Conservation (phyloP, 2,329 filamentous ascomycete species). For the Zasmidium cellare region DNA sequence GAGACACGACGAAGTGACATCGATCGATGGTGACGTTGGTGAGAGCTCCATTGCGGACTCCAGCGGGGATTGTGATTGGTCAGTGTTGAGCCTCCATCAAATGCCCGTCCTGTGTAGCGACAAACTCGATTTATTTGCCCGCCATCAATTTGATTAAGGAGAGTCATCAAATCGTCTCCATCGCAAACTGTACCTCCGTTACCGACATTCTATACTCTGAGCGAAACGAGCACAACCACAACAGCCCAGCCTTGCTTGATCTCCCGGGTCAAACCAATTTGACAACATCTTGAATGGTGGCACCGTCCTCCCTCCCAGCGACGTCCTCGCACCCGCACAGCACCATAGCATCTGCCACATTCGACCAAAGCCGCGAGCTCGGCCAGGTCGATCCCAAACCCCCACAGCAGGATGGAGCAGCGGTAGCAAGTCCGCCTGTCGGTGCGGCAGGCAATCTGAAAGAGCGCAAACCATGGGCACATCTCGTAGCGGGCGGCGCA, state of each 20-base stretch:
- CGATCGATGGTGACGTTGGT: neutral
- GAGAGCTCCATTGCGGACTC: neutral
- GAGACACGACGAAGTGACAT: neutral
- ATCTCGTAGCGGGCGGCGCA: slow-evolving; percentile 84
- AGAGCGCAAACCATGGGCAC: slow-evolving; percentile 75
- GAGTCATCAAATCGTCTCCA: too few species aligned
- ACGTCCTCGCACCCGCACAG: neutral
- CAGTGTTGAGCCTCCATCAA: neutral
- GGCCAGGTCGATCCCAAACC: slow-evolving; percentile 26
- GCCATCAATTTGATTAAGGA: too few species aligned
- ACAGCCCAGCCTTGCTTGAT: too few species aligned
- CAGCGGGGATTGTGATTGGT: neutral
- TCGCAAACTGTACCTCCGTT: too few species aligned
- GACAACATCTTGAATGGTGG: slow-evolving; percentile 6
- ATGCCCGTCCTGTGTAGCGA: too few species aligned
- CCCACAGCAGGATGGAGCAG: slow-evolving; percentile 14
- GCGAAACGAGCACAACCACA: too few species aligned
- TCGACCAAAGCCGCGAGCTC: slow-evolving; percentile 23
- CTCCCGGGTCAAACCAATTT: too few species aligned
- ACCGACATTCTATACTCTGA: too few species aligned
- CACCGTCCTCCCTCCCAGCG: slow-evolving; percentile 4
- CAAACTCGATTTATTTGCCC: too few species aligned
- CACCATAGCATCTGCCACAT: neutral
- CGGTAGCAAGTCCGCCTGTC: slow-evolving; percentile 13
- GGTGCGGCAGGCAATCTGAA: slow-evolving; percentile 17